phyloP scores from a whole-genome alignment of 768 basidiomycete species.

The Mycena rosella region DNA sequence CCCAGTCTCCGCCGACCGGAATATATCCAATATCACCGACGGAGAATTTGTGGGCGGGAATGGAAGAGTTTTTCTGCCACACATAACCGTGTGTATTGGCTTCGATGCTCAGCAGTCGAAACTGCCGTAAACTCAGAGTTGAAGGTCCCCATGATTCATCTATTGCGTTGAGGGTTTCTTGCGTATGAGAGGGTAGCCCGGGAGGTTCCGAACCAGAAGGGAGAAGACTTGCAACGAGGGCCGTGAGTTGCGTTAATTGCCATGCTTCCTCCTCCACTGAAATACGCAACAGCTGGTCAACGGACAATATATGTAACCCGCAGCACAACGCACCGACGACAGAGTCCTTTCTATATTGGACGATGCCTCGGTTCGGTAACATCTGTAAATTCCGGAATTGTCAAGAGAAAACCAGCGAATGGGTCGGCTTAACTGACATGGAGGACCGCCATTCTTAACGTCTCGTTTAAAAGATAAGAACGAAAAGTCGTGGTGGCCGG shows the following conservation, averaged over 20 bases:
- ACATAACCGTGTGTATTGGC: conserved; percentile 51
- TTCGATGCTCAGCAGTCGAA: conserved; percentile 54
- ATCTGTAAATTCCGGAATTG: conserved; percentile 50
- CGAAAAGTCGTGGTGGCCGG: conserved; percentile 51
- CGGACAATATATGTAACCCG: conserved; percentile 24
- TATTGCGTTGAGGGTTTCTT: conserved; percentile 46
- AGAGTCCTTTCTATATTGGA: conserved; percentile 43
- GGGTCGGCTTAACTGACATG: conserved; percentile 41
- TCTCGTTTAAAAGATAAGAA: conserved; percentile 60
- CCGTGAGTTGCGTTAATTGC: conserved; percentile 56
- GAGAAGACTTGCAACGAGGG: conserved; percentile 54
- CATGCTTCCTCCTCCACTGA: conserved; percentile 45
- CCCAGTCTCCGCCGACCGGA: conserved; percentile 50
- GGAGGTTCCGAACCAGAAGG: conserved; percentile 50
- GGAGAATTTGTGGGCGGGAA: conserved; percentile 54
- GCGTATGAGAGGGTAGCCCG: conserved; percentile 45
- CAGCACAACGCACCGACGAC: conserved; percentile 12
- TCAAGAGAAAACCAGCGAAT: neutral
- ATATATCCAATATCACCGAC: conserved; percentile 63
- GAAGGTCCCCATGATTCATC: conserved; percentile 37
- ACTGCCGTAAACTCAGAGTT: conserved; percentile 50
- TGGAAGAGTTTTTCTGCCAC: conserved; percentile 54
- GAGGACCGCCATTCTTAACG: conserved; percentile 52
- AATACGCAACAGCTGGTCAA: neutral
- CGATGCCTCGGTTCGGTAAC: conserved; percentile 55